Evolutionary conservation across 1,284 basidiomycete species (phyloP), one percentile per base, ranked within the genome.

Genomic region (Volvariella surrecta): DNA sequence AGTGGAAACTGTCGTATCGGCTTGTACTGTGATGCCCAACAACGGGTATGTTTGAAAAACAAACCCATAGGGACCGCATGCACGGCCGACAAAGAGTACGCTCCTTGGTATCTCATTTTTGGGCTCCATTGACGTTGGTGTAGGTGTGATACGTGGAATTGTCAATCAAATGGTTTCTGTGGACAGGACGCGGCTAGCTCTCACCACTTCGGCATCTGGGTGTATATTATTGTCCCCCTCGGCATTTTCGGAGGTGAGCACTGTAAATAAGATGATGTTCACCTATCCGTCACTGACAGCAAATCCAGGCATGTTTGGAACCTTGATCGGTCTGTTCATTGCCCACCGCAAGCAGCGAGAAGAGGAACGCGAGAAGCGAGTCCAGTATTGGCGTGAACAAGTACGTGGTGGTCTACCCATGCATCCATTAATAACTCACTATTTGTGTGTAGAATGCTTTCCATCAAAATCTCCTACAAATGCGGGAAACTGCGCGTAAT

Each of bases 371-470:
- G 79, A 86, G 63, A 87, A 83, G 62, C 80, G 89, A 51, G 65
- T 81, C 41, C 83, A 89, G 54, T 91, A 92, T 63, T 91, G 89
- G 82, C 79, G 82, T 52, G 89, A 92, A 66, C 87, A 89, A 71
- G 83, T 82, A 50, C 45, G 63, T 46, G 3, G 17, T 30, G 21
- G 24, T 6, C 6, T 6, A 28, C 6, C 16, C 34, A 18, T 42
- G 24, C 37, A 42, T 39, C 44, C 15, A 9, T 10, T 32, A 10
- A 4, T 19, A 13, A 4, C 16, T 37, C 32, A 46, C 48, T 22
- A 48, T 22, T 41, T 24, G 16, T n/a, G 32, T 47, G 13, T 44
- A 85, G 79, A 82, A 81, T 51, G 74, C 80, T 7, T 81, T 85
- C 69, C 82, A 84, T 48, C 79, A 84, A 64, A 84, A 84, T 58